phyloP scores from a whole-genome alignment of 2,329 filamentous ascomycete genomes.

The Diaporthe nobilis region DNA sequence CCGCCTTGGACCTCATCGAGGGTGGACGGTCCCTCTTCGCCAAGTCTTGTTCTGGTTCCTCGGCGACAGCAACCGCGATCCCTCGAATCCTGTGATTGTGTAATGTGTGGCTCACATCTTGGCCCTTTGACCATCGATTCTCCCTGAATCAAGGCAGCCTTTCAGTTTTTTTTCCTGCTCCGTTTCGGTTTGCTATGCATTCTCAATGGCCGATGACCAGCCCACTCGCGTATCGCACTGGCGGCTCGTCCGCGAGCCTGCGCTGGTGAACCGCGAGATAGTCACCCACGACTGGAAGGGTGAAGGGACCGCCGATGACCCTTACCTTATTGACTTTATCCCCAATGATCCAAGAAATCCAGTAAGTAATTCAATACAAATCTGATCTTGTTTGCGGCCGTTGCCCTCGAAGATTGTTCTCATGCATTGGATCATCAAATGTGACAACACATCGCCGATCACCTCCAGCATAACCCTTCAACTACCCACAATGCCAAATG shows the following conservation, averaged over 20 bases:
- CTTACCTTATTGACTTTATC: conserved; percentile 40
- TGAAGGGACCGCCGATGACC: conserved; percentile 28
- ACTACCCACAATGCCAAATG: background rate
- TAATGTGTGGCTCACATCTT: background rate
- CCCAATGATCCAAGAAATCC: conserved; percentile 32
- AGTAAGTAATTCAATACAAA: background rate
- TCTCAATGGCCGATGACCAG: conserved; percentile 24
- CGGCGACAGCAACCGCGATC: background rate
- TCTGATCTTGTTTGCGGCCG: fast-evolving
- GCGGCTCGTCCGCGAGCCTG: conserved; percentile 28
- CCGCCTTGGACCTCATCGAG: background rate
- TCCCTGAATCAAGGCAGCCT: background rate
- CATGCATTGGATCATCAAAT: background rate
- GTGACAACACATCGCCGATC: background rate
- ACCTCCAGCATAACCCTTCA: background rate
- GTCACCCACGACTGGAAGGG: conserved; percentile 27
- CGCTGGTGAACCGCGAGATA: background rate
- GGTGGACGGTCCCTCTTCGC: background rate
- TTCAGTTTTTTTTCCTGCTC: background rate
- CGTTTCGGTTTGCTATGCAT: background rate
- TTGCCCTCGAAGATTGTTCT: too few relatives aligned
- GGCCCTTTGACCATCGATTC: background rate
- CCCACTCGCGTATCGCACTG: conserved; percentile 24
- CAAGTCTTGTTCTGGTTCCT: background rate
- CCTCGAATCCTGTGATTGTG: background rate